A percentile compares a stretch with the other conserved stretches of the same genome.
Evolutionary conservation across 805 yeast genomes (phyloP).

Genomic region (Saturnispora gosingensis): DNA sequence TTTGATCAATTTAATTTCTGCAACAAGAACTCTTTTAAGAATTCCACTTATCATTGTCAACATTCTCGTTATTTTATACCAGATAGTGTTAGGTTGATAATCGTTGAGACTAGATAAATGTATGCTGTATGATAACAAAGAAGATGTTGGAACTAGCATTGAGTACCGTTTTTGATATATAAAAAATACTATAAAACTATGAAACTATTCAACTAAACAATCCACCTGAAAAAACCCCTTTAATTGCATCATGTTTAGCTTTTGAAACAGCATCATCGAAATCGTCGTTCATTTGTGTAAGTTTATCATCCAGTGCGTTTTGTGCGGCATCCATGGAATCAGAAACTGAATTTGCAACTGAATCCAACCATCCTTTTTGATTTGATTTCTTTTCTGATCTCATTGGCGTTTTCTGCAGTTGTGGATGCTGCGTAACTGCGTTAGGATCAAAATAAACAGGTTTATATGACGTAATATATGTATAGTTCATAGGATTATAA

Average conservation of each 20-base stretch:
- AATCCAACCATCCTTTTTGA: conserved; percentile 11
- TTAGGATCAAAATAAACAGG: conserved; percentile 28
- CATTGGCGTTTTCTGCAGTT: conserved; percentile 15
- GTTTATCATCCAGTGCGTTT: conserved; percentile 19
- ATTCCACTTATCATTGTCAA: conserved; percentile 48
- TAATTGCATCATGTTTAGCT: conserved; percentile 24
- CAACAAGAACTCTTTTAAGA: conserved; percentile 49
- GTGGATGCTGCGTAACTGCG: conserved; percentile 24
- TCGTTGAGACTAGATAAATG: background rate
- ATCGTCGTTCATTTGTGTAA: conserved; percentile 25
- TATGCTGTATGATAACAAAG: conserved; percentile 5
- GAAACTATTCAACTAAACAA: background rate
- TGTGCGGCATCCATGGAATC: conserved; percentile 19
- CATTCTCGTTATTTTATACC: conserved; percentile 42
- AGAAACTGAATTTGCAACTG: conserved; percentile 15
- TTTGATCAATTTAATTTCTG: conserved; percentile 44
- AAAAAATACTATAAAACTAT: conserved; percentile 32
- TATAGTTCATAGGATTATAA: conserved; percentile 27
- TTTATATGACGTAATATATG: conserved; percentile 20
- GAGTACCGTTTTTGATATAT: background rate
- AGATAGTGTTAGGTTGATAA: conserved; percentile 39
- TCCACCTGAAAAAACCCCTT: conserved; percentile 20
- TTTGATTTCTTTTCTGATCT: conserved; percentile 6
- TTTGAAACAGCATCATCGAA: conserved; percentile 24
- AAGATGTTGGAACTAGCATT: background rate